Percentiles rank a stretch among this genome's conserved stretches.
These are phyloP conservation scores for Mycosphaerella arachidis DNA, from an alignment of 2,329 filamentous ascomycete species.

Conservation along the genomic window DNA sequence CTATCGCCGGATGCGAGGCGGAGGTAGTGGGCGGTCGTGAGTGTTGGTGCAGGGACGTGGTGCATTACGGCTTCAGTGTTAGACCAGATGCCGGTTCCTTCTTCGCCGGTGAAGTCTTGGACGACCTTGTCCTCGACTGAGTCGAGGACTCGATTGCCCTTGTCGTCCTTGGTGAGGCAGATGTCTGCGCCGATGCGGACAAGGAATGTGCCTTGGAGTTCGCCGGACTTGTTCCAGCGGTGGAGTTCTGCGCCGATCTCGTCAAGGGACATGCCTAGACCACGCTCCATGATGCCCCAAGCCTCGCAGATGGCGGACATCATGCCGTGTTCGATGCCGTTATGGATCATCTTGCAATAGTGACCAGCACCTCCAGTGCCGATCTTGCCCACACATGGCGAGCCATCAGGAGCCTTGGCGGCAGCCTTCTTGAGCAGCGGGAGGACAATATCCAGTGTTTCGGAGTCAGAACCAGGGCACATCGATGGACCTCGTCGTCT, in stretches of 20 bases:
- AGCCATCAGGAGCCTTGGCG: conserved; percentile 57
- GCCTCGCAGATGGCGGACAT: conserved; percentile 59
- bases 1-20: conserved; percentile 61
- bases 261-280: conserved; percentile 55
- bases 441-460: conserved; percentile 55
- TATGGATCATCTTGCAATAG: conserved; percentile 73
- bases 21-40: conserved; percentile 60
- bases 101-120: conserved; percentile 61
- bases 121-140: conserved; percentile 66
- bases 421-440: conserved; percentile 59
- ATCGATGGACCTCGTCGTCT: conserved; percentile 60
- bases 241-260: conserved; percentile 58
- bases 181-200: conserved; percentile 61
- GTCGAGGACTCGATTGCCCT: conserved; percentile 50
- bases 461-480: conserved; percentile 58
- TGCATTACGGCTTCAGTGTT: conserved; percentile 57
- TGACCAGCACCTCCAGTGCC: conserved; percentile 63
- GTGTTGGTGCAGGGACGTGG: conserved; percentile 61
- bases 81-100: conserved; percentile 65
- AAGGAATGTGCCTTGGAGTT: conserved; percentile 58
- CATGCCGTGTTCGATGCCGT: conserved; percentile 70
- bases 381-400: conserved; percentile 56
- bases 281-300: conserved; percentile 59
- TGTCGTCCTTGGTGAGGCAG: conserved; percentile 48
- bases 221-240: conserved; percentile 57